Evolutionary conservation across 371 early-diverging fungal species (phyloP).

Genomic region (Mortierella sp.): DNA sequence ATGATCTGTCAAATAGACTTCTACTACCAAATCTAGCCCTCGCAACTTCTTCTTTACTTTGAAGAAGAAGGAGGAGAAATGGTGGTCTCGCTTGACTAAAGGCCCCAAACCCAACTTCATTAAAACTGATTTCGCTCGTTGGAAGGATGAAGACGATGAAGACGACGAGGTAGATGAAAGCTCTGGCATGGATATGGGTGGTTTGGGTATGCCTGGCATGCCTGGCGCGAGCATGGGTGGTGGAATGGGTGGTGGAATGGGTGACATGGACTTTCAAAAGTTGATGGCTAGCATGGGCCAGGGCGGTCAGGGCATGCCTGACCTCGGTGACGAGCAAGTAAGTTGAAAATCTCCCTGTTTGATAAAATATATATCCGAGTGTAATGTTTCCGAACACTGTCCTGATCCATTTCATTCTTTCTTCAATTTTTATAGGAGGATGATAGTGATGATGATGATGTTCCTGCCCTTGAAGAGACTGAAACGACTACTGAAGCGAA

Average conservation of each 20-base stretch:
- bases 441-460: conserved; percentile 32
- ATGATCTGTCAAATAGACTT: conserved; percentile 61
- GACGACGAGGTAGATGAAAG: conserved; percentile 74
- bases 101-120: conserved; percentile 75
- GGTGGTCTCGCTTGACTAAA: conserved; percentile 92
- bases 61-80: conserved; percentile 77
- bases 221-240: conserved; percentile 63
- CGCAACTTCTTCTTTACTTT: conserved; percentile 76
- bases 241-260: conserved; percentile 62
- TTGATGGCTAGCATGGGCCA: conserved; percentile 51
- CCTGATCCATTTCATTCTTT: conserved; percentile 9
- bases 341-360: not conserved
- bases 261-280: conserved; percentile 43
- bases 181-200: conserved; percentile 73
- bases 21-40: conserved; percentile 74
- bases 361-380: not conserved
- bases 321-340: conserved; percentile 19
- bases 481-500: conserved; percentile 26
- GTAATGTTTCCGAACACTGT: not conserved
- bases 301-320: conserved; percentile 27
- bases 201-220: conserved; percentile 61
- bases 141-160: conserved; percentile 95
- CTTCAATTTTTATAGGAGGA: conserved; percentile 15
- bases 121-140: conserved; percentile 92
- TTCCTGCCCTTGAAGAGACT: conserved; percentile 36